phyloP scores from a whole-genome alignment of 805 yeast genomes.

The Yamadazyma tumulicola region DNA sequence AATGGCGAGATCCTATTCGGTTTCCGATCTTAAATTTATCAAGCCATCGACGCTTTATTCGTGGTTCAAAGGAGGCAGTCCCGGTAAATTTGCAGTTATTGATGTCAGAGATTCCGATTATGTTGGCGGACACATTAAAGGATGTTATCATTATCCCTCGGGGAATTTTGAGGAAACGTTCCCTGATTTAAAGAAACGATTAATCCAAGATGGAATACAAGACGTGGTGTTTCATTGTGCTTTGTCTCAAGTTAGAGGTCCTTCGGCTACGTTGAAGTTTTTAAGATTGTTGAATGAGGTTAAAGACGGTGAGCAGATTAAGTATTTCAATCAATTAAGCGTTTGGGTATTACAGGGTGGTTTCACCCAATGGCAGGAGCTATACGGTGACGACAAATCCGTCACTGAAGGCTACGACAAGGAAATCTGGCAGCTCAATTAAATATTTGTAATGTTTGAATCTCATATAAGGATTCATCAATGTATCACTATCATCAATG shows the following conservation, averaged over 20 bases:
- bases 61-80: slow-evolving; percentile 44
- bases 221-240: slow-evolving; percentile 88
- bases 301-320: slow-evolving; percentile 18
- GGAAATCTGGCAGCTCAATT: slow-evolving; percentile 29
- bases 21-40: slow-evolving; percentile 45
- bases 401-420: slow-evolving; percentile 53
- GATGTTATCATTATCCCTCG: slow-evolving; percentile 56
- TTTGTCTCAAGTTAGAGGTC: slow-evolving; percentile 88
- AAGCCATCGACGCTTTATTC: slow-evolving; percentile 41
- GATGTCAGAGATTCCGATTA: slow-evolving; percentile 87
- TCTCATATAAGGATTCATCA: no score
- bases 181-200: slow-evolving; percentile 33
- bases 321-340: slow-evolving; percentile 33
- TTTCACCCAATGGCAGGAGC: slow-evolving; percentile 75
- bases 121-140: slow-evolving; percentile 70
- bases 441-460: no score
- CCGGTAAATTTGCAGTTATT: slow-evolving; percentile 50
- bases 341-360: slow-evolving; percentile 83
- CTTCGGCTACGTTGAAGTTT: slow-evolving; percentile 71
- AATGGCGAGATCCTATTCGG: slow-evolving; percentile 17
- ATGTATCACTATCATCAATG: no score
- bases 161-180: slow-evolving; percentile 36
- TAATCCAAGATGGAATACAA: slow-evolving; percentile 29
- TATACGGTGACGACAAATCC: slow-evolving; percentile 61
- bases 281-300: slow-evolving; percentile 41